phyloP scores from a whole-genome alignment of 176 grass and related monocot genomes.

The Calamus simplicifolius region DNA sequence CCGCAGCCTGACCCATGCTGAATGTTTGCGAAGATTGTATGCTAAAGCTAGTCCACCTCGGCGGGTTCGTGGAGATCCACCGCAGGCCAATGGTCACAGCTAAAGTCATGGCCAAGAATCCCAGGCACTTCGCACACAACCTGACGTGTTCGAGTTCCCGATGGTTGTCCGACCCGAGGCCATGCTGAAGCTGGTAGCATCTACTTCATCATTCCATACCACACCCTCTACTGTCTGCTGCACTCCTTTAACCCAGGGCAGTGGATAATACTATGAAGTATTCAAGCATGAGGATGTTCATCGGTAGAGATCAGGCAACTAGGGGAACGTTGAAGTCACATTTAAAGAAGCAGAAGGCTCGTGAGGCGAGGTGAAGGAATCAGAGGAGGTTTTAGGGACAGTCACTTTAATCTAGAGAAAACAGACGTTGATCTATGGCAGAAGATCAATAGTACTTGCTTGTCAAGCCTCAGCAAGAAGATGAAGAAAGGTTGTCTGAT shows the following conservation, averaged over 20 bases:
- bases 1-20: too few relatives aligned
- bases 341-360: constrained; percentile 6
- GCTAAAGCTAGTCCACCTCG: constrained; percentile 13
- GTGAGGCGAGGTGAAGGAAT: constrained; percentile 34
- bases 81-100: neutral
- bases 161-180: constrained; percentile 8
- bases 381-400: constrained; percentile 6
- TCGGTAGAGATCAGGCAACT: neutral
- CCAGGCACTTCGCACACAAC: constrained; percentile 7
- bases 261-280: too few relatives aligned
- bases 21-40: neutral
- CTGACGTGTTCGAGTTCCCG: constrained; percentile 14
- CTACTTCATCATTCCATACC: constrained; percentile 13
- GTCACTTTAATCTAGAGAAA: too few relatives aligned
- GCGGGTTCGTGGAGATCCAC: constrained; percentile 5
- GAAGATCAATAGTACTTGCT: too few relatives aligned
- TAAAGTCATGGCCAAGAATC: constrained; percentile 7
- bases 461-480: too few relatives aligned
- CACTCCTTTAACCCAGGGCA: neutral
- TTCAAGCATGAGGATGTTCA: too few relatives aligned
- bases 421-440: too few relatives aligned
- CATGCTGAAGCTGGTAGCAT: neutral
- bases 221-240: constrained; percentile 3
- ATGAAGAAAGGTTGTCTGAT: too few relatives aligned
- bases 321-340: constrained; percentile 2